phyloP scores from a whole-genome alignment of 768 basidiomycete genomes.

The Pseudohyphozyma bogoriensis region DNA sequence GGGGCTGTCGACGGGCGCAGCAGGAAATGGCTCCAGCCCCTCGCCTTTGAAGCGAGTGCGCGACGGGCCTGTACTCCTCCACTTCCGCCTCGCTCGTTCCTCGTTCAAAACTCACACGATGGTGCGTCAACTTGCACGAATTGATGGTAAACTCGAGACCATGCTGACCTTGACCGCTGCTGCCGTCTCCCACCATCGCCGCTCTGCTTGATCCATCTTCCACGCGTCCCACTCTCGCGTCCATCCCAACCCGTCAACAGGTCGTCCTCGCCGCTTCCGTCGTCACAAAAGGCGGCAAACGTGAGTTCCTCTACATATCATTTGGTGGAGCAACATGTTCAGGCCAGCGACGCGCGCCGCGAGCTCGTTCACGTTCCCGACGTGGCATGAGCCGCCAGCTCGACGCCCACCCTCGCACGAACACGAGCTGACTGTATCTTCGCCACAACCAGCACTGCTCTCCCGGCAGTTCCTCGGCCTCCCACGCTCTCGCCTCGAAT shows the following conservation, averaged over 20 bases:
- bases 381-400: conserved; percentile 1
- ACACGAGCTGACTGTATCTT: not conserved
- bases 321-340: not conserved
- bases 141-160: no score
- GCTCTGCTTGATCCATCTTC: not conserved
- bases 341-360: no score
- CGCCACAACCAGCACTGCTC: conserved; percentile 58
- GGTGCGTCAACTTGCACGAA: no score
- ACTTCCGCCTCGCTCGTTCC: no score
- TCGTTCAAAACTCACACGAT: no score
- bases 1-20: no score
- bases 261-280: conserved; percentile 89
- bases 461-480: conserved; percentile 94
- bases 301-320: conserved; percentile 42
- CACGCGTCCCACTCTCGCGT: not conserved
- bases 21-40: no score
- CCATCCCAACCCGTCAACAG: conserved; percentile 39
- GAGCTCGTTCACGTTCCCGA: no score
- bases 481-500: conserved; percentile 83
- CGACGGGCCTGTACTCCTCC: no score
- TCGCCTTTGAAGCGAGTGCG: no score
- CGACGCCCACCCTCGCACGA: not conserved
- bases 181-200: not conserved
- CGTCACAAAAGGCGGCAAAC: conserved; percentile 88
- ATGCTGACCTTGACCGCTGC: no score